These are phyloP conservation scores for Pyrus hybrid DNA, from an alignment of 331 rosid genomes.

Conservation along the genomic window DNA sequence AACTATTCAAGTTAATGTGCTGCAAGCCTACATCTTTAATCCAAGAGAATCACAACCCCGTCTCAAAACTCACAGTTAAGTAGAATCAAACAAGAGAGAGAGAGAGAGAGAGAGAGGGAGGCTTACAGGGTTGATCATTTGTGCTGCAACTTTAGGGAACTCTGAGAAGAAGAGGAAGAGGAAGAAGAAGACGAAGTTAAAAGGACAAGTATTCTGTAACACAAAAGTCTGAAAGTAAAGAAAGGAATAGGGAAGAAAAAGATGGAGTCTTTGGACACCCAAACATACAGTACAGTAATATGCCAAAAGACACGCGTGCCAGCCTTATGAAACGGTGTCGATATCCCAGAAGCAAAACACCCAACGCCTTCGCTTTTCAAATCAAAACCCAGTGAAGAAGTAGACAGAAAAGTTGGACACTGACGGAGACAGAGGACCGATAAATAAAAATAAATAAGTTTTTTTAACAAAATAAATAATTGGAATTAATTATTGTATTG, in stretches of 20 bases:
- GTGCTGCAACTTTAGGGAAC: background rate
- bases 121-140: constrained; percentile 1
- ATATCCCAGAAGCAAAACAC: too few species aligned
- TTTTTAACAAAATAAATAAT: too few species aligned
- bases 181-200: background rate
- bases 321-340: too few species aligned
- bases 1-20: background rate
- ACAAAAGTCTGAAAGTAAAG: background rate
- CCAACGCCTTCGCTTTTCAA: too few species aligned
- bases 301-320: too few species aligned
- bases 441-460: too few species aligned
- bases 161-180: background rate
- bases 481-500: too few species aligned
- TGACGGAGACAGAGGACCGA: too few species aligned
- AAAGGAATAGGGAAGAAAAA: background rate
- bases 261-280: too few species aligned
- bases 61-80: background rate
- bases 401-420: too few species aligned
- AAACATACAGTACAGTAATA: too few species aligned
- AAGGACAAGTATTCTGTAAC: background rate
- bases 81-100: background rate
- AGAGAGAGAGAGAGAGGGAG: background rate
- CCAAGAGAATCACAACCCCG: background rate
- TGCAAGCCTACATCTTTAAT: background rate
- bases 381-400: too few species aligned